Percentiles rank a stretch among this genome's conserved stretches.
phyloP scores from a whole-genome alignment of 495 filamentous ascomycete species.

The Clohesyomyces aquaticus region DNA sequence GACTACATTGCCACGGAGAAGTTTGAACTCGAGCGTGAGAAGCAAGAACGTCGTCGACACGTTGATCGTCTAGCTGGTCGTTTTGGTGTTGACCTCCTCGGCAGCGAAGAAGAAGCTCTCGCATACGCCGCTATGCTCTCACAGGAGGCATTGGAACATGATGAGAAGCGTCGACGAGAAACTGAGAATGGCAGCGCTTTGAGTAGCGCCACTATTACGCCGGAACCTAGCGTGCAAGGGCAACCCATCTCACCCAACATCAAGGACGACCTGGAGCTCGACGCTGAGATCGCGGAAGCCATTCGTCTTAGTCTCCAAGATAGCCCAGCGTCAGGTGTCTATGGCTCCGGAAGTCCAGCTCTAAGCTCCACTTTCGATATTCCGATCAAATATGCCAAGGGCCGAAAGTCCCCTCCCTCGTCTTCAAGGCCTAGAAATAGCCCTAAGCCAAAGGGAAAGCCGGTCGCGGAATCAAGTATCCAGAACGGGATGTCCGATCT shows the following conservation, averaged over 20 bases:
- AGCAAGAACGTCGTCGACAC: slow-evolving; percentile 63
- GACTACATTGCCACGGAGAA: slow-evolving; percentile 84
- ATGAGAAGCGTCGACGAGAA: slow-evolving; percentile 63
- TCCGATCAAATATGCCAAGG: slow-evolving; percentile 48
- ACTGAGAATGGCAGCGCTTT: slow-evolving; percentile 46
- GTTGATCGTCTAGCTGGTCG: slow-evolving; percentile 69
- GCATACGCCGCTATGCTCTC: slow-evolving; percentile 88
- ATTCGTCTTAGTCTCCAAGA: slow-evolving; percentile 78
- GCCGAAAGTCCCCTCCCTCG: slow-evolving; percentile 33
- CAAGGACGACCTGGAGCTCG: slow-evolving; percentile 63
- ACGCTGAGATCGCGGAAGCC: slow-evolving; percentile 78
- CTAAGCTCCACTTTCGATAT: slow-evolving; percentile 39
- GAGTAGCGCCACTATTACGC: slow-evolving; percentile 45
- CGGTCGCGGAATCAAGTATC: slow-evolving; percentile 35
- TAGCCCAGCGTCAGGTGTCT: slow-evolving; percentile 19
- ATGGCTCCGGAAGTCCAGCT: slow-evolving; percentile 13
- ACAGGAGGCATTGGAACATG: slow-evolving; percentile 69
- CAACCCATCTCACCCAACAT: slow-evolving; percentile 22
- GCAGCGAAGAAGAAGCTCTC: slow-evolving; percentile 80
- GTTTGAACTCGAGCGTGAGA: slow-evolving; percentile 77
- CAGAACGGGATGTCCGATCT: slow-evolving; percentile 70
- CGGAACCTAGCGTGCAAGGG: slow-evolving; percentile 22
- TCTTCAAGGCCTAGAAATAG: slow-evolving; percentile 22
- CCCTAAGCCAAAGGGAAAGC: slow-evolving; percentile 13
- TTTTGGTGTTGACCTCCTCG: slow-evolving; percentile 79